These are phyloP conservation scores for Saccharomycopsis sp. DNA, from an alignment of 805 yeast species.

Conservation along the genomic window DNA sequence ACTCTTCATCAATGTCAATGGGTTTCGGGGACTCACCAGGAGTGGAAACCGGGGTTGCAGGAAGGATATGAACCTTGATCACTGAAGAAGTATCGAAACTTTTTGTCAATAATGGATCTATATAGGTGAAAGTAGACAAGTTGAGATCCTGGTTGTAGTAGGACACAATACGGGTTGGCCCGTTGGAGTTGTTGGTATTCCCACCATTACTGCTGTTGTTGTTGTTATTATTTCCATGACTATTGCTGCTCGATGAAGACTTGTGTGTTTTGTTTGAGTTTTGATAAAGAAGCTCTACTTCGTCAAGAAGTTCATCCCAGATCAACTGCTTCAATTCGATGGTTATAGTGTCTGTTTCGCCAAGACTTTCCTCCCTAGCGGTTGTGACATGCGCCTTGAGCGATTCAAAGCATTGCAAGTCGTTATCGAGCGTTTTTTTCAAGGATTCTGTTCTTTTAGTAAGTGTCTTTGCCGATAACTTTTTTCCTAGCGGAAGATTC, in stretches of 20 bases:
- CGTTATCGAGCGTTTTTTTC: constrained; percentile 8
- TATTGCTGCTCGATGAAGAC: background rate
- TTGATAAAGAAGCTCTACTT: constrained; percentile 11
- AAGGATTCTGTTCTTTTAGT: constrained; percentile 4
- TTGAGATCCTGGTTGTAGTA: constrained; percentile 5
- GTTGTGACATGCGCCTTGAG: constrained; percentile 29
- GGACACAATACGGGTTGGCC: background rate
- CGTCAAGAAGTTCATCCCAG: constrained; percentile 1
- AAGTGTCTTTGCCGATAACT: background rate
- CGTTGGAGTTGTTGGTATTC: constrained; percentile 14
- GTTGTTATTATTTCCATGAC: constrained; percentile 5
- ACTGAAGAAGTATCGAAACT: constrained; percentile 11
- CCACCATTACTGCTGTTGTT: background rate
- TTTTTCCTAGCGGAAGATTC: background rate
- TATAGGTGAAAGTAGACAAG: background rate
- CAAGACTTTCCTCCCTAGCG: constrained; percentile 24
- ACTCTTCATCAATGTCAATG: background rate
- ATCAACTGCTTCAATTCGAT: constrained; percentile 9
- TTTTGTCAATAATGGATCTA: constrained; percentile 16
- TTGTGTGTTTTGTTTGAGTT: constrained; percentile 8
- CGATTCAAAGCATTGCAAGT: constrained; percentile 30
- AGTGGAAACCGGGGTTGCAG: background rate
- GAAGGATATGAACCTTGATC: background rate
- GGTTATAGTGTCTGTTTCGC: constrained; percentile 21
- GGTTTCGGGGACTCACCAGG: background rate